These are phyloP conservation scores for Pseudogymnoascus sp. DNA, from an alignment of 2,329 filamentous ascomycete species.

Conservation along the genomic window DNA sequence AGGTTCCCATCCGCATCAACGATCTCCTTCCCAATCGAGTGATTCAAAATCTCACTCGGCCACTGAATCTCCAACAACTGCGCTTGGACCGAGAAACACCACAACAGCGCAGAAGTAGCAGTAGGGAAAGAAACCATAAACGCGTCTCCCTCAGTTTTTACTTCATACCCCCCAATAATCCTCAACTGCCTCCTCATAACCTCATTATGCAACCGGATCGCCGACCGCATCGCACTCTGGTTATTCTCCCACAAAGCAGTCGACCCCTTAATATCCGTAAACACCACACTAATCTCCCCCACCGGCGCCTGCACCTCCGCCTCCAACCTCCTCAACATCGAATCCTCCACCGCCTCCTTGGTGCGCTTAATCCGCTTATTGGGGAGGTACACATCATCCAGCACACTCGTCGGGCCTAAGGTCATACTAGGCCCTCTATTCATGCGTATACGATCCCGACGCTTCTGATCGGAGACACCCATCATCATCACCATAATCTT, in stretches of 20 bases:
- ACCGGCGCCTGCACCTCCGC: constrained; percentile 86
- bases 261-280: constrained; percentile 98
- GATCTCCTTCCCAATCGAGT: constrained; percentile 73
- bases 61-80: constrained; percentile 81
- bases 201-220: constrained; percentile 96
- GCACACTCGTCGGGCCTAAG: constrained; percentile 66
- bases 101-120: constrained; percentile 85
- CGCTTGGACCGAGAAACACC: constrained; percentile 92
- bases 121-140: constrained; percentile 99
- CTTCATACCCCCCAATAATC: constrained; percentile 92
- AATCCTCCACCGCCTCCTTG: constrained; percentile 64
- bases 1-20: constrained; percentile 76
- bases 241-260: constrained; percentile 94
- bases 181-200: constrained; percentile 89
- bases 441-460: constrained; percentile 62
- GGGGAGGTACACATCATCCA: constrained; percentile 60
- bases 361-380: constrained; percentile 56
- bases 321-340: constrained; percentile 76
- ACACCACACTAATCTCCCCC: constrained; percentile 86
- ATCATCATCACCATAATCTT: constrained; percentile 99
- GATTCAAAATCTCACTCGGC: constrained; percentile 87
- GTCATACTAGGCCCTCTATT: constrained; percentile 71
- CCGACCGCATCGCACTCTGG: constrained; percentile 88
- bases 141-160: constrained; percentile 98
- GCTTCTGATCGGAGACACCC: constrained; percentile 82